phyloP scores from a whole-genome alignment of 805 yeast genomes.

The Dipodascus geniculatus region DNA sequence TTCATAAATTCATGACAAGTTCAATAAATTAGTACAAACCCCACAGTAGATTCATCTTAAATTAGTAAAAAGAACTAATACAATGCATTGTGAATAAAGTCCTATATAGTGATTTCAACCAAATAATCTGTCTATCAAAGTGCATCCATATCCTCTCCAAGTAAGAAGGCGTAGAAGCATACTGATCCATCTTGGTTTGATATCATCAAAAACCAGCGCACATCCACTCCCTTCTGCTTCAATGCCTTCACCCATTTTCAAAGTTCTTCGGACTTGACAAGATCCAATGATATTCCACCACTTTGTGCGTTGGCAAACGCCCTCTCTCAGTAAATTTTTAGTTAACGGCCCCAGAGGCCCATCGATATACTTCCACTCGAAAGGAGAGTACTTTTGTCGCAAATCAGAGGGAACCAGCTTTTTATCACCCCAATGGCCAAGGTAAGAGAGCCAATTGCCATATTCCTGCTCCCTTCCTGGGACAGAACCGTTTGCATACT shows the following conservation, averaged over 20 bases:
- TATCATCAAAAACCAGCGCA: conserved; percentile 47
- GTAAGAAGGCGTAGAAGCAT: conserved; percentile 26
- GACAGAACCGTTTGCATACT: conserved; percentile 27
- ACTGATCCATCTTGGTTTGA: conserved; percentile 42
- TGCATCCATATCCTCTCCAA: conserved; percentile 25
- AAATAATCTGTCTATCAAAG: conserved; percentile 20
- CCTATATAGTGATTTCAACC: conserved; percentile 11
- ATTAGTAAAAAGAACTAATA: too few relatives aligned
- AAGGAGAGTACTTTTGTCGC: conserved; percentile 77
- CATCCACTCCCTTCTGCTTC: conserved; percentile 82
- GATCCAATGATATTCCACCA: conserved; percentile 90
- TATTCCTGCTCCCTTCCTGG: conserved; percentile 41
- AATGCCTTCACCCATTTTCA: conserved; percentile 76
- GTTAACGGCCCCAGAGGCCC: conserved; percentile 88
- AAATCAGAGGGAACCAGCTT: conserved; percentile 55
- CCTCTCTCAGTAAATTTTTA: conserved; percentile 57
- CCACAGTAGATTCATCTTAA: neutral
- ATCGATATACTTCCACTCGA: conserved; percentile 81
- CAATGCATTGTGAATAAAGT: neutral
- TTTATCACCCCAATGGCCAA: conserved; percentile 88
- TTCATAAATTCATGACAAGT: too few relatives aligned
- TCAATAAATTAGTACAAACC: too few relatives aligned
- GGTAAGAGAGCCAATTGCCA: conserved; percentile 68
- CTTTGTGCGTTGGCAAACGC: conserved; percentile 72
- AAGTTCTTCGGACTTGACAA: conserved; percentile 64